Evolutionary conservation across 371 early-diverging fungal species (phyloP), one percentile per base, ranked within the genome.

Genomic region (Dentiscutata heterogama): DNA sequence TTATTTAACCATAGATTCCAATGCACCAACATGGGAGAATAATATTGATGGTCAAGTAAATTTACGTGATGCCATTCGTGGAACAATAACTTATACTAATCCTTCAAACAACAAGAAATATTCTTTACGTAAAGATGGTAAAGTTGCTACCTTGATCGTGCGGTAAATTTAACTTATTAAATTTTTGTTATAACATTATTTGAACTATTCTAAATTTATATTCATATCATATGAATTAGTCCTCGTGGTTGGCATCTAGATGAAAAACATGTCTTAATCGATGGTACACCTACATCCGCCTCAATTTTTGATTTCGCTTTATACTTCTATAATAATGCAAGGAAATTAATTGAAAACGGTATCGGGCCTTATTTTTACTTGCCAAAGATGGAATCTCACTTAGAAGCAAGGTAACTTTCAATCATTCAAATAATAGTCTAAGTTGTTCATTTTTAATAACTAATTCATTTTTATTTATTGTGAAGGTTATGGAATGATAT

Each of bases 231-330:
- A n/a, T 56, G 46, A 35, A 35, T 81, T 77, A 92, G 98, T 51
- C 98, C 98, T 79, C 95, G 98, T 88, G 98, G 98, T 39, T 98
- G 98, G 98, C 98, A 98, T 86, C 90, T 98, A 93, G 95, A 95
- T 82, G 98, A 98, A 87, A 95, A 95, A 87, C 98, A 97, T 84
- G 87, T 98, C 68, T 86, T 97, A 61, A 88, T 98, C 50, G 98
- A 98, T 85, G 97, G 96, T 29, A 93, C 95, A 87, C 96, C 97
- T 81, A 88, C 90, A 81, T 97, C 98, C 27, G 98, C 94, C 16
- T 95, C 96, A 67, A 91, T 98, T 84, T 97, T 98, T 83, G 98
- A 98, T 89, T 98, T 97, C 88, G 98, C 89, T 35, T 90, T 98
- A 80, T 98, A 96, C 93, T 97, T 97, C 86, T 98, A 94, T 94